These are phyloP conservation scores for Meripilus lineatus DNA, from an alignment of 1,284 basidiomycete genomes.

Conservation along the genomic window DNA sequence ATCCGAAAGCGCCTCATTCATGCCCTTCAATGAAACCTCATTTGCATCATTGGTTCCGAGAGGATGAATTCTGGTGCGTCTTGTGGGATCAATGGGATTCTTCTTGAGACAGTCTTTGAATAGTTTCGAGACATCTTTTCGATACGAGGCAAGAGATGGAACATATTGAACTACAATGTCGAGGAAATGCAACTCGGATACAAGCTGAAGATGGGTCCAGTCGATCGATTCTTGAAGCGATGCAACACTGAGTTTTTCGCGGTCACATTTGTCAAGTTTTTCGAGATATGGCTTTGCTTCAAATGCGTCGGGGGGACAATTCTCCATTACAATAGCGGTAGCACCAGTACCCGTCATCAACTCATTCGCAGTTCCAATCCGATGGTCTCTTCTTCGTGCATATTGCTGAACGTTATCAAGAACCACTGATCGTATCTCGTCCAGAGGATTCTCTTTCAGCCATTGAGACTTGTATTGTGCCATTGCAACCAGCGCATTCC, in stretches of 20 bases:
- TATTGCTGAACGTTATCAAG: conserved; percentile 12
- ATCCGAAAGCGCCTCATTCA: conserved; percentile 12
- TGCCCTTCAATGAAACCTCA: conserved; percentile 13
- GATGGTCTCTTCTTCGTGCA: neutral
- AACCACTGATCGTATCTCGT: no score
- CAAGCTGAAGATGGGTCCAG: conserved; percentile 1
- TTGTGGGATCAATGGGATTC: conserved; percentile 10
- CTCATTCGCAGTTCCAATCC: conserved; percentile 8
- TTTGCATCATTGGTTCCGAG: conserved; percentile 14
- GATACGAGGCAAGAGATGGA: conserved; percentile 4
- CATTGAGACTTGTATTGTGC: no score
- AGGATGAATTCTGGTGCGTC: conserved; percentile 11
- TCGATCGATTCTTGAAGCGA: conserved; percentile 8
- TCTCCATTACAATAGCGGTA: conserved; percentile 9
- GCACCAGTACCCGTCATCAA: conserved; percentile 13
- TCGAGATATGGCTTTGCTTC: neutral
- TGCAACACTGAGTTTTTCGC: conserved; percentile 6
- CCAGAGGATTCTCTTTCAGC: no score
- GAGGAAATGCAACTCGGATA: conserved; percentile 7
- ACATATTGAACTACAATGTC: conserved; percentile 9
- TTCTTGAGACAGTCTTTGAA: conserved; percentile 1
- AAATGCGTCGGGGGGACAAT: conserved; percentile 4
- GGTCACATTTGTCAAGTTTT: neutral
- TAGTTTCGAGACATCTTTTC: neutral
- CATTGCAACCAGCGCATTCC: conserved; percentile 7